Base-by-base conservation (phyloP, 345 rosid genomes). In the Balakata baccata region DNA sequence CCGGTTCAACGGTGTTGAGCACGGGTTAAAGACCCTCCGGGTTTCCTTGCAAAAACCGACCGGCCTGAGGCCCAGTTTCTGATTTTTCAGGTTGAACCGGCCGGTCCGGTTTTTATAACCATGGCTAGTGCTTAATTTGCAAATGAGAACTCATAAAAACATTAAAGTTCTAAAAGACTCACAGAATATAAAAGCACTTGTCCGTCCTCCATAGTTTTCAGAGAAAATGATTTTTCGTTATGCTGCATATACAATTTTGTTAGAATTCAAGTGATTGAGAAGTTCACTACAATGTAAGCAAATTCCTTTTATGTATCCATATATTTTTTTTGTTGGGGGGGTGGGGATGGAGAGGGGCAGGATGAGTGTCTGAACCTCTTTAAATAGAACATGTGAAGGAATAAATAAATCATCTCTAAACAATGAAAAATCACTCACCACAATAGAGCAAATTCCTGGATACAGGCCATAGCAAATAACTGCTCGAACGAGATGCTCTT, bases 181-280 rank as follows among this genome's bases (percentile, higher is more conserved):
- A 92, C 98, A 18, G 95, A 88, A 75, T 87, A 71, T 39, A 94
- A 87, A 82, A 90, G 93, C 75, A 92, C 98, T 71, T 79, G 89
- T 47, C 97, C 98, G 43, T 94, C 97, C 85, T 94, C 98, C 98
- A 94, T 92, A 14, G 98, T 94, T 89, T 92, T 94, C 74, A 92
- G 82, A 45, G 93, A 88, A 83, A 85, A 86, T 64, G 98, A 87
- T 78, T 80, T 92, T 72, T 86, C 97, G 74, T 85, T 94, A 59
- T 86, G 81, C 97, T 92, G 93, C 74, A 69, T 57, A 75, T 34
- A 66, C 53, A 58, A 69, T 43, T 53, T 63, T 16, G 52, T 83
- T 56, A 83, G 80, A 17, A 74, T 39, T 54, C 18, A n/a, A 65
- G 60, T 39, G 39, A 58, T 41, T 72, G 23, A 62, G 63, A 53